phyloP scores from a whole-genome alignment of 1,139 yeast genomes.

The Yarrowia galli region DNA sequence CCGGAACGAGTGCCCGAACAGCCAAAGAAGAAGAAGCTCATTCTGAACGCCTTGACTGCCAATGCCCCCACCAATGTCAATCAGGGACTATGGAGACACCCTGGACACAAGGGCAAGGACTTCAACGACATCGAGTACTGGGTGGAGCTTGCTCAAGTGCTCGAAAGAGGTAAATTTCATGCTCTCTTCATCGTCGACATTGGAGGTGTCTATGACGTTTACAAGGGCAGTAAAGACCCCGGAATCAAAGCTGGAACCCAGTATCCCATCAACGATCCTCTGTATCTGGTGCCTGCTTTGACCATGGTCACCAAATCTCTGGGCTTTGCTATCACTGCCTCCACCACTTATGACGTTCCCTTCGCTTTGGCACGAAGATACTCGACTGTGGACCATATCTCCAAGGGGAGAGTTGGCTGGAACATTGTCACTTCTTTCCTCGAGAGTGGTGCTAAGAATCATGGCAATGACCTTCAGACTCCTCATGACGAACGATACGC shows the following conservation, averaged over 20 bases:
- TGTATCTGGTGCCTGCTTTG: constrained; percentile 53
- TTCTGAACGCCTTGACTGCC: constrained; percentile 55
- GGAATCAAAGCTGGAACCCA: constrained; percentile 54
- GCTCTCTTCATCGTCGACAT: constrained; percentile 59
- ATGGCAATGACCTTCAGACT: constrained; percentile 46
- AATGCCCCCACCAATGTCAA: constrained; percentile 55
- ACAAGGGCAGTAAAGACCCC: constrained; percentile 50
- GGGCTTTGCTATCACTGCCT: constrained; percentile 55
- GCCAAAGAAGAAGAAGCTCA: constrained; percentile 41
- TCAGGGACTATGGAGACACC: constrained; percentile 57
- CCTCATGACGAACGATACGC: constrained; percentile 54
- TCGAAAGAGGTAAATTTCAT: constrained; percentile 58
- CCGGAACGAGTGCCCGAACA: constrained; percentile 2
- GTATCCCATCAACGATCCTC: constrained; percentile 54
- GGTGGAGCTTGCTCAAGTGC: constrained; percentile 56
- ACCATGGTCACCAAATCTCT: constrained; percentile 54
- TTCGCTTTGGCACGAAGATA: constrained; percentile 54
- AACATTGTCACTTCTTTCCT: constrained; percentile 54
- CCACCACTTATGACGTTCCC: constrained; percentile 56
- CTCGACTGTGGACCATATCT: constrained; percentile 54
- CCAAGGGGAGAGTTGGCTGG: constrained; percentile 57
- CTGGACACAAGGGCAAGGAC: constrained; percentile 52
- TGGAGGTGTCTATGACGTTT: constrained; percentile 57
- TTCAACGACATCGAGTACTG: constrained; percentile 57
- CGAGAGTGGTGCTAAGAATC: constrained; percentile 51